These are phyloP conservation scores for Salvia rosmarinus DNA, from an alignment of 257 asterid genomes.

Conservation along the genomic window DNA sequence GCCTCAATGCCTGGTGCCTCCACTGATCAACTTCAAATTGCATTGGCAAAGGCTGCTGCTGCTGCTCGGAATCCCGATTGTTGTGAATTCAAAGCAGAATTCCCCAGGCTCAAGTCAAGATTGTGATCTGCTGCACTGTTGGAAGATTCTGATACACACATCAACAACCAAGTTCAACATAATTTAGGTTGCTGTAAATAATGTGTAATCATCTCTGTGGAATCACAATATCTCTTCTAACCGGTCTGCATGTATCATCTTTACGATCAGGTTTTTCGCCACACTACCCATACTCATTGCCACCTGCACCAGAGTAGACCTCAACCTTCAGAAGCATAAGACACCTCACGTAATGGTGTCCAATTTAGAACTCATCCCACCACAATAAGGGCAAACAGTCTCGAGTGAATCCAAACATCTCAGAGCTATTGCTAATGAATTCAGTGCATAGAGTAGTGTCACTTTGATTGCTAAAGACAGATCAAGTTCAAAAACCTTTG, in stretches of 20 bases:
- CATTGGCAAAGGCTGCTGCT: slow-evolving; percentile 35
- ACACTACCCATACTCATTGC: too few relatives aligned
- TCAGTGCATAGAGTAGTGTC: neutral
- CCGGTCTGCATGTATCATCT: too few relatives aligned
- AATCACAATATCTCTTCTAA: too few relatives aligned
- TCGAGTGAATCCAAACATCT: too few relatives aligned
- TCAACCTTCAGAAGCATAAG: too few relatives aligned
- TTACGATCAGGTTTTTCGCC: too few relatives aligned
- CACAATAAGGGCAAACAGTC: too few relatives aligned
- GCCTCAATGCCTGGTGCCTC: slow-evolving; percentile 51
- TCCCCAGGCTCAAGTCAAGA: slow-evolving; percentile 85
- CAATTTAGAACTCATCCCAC: too few relatives aligned
- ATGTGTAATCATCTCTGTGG: neutral
- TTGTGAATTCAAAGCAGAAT: slow-evolving; percentile 45
- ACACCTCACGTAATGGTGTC: too few relatives aligned
- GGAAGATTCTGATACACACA: slow-evolving; percentile 48
- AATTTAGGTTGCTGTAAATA: neutral
- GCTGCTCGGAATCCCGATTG: slow-evolving; percentile 41
- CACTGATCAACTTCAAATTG: slow-evolving; percentile 52
- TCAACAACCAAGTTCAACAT: neutral
- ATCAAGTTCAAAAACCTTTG: slow-evolving; percentile 47
- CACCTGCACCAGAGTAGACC: too few relatives aligned
- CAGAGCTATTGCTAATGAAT: too few relatives aligned
- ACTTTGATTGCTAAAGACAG: slow-evolving; percentile 63
- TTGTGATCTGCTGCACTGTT: slow-evolving; percentile 57